phyloP scores from a whole-genome alignment of 352 stramenopile species.

The Phytophthora fragariae region DNA sequence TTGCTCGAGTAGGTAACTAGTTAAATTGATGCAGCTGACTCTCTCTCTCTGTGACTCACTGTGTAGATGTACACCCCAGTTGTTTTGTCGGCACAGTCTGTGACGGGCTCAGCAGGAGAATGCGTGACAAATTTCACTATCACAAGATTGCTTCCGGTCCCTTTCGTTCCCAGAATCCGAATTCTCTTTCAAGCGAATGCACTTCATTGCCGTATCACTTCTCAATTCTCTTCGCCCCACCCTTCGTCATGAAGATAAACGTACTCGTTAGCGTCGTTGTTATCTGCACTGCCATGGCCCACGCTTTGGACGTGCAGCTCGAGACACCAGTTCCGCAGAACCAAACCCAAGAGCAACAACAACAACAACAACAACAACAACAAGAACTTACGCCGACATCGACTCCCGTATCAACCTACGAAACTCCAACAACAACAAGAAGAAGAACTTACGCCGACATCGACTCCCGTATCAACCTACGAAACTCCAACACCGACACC shows the following conservation, averaged over 20 bases:
- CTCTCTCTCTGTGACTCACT: too few species aligned
- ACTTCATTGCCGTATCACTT: background rate
- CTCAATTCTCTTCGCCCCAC: background rate
- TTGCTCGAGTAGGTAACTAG: too few species aligned
- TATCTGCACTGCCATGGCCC: background rate
- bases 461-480: background rate
- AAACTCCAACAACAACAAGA: background rate
- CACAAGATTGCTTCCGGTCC: background rate
- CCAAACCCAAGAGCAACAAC: slow-evolving; percentile 2
- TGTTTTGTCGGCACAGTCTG: too few species aligned
- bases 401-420: background rate
- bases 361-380: background rate
- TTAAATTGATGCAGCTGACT: too few species aligned
- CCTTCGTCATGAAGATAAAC: background rate
- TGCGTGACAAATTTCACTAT: background rate
- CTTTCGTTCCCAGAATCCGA: background rate
- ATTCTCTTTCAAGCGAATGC: background rate
- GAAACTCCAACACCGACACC: background rate
- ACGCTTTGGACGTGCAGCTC: background rate
- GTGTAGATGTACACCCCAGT: too few species aligned
- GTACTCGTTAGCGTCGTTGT: background rate
- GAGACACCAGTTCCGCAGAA: background rate
- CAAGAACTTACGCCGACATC: background rate
- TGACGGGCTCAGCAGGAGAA: background rate
- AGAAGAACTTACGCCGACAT: background rate